These are phyloP conservation scores for Candida glucosophila DNA, from an alignment of 1,139 yeast genomes.

Conservation along the genomic window DNA sequence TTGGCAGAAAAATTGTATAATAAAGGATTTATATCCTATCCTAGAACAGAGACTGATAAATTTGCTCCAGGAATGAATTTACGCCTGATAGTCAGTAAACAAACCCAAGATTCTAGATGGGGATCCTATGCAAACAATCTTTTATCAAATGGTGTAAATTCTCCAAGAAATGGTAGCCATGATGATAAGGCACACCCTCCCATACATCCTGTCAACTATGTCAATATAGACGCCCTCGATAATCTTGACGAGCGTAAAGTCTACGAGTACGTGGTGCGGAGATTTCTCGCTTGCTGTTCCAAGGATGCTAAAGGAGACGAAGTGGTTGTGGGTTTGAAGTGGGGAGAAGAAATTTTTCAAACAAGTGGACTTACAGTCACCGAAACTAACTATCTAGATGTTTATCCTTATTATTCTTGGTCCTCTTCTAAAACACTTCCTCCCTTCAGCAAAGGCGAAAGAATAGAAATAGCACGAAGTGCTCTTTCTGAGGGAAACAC, in stretches of 20 bases:
- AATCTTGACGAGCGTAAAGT: slow-evolving; percentile 56
- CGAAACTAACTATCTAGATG: slow-evolving; percentile 69
- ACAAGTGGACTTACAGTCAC: slow-evolving; percentile 67
- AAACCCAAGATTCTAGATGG: slow-evolving; percentile 42
- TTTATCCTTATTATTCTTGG: slow-evolving; percentile 79
- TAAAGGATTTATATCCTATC: slow-evolving; percentile 82
- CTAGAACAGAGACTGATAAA: slow-evolving; percentile 93
- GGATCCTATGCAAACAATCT: slow-evolving; percentile 36
- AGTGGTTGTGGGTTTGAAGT: slow-evolving; percentile 54
- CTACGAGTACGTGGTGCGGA: slow-evolving; percentile 78
- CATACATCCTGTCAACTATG: slow-evolving; percentile 74
- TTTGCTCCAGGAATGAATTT: slow-evolving; percentile 76
- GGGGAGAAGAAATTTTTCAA: slow-evolving; percentile 71
- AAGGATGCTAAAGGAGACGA: slow-evolving; percentile 77
- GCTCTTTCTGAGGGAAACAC: slow-evolving; percentile 70
- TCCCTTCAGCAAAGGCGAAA: slow-evolving; percentile 47
- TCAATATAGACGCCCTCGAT: slow-evolving; percentile 22
- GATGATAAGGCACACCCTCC: slow-evolving; percentile 99
- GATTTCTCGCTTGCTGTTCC: slow-evolving; percentile 89
- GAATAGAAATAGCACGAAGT: slow-evolving; percentile 43
- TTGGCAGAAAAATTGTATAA: slow-evolving; percentile 85
- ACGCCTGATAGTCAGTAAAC: slow-evolving; percentile 49
- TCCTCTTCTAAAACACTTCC: slow-evolving; percentile 62
- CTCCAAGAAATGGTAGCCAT: slow-evolving; percentile 72
- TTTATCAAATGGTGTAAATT: slow-evolving; percentile 27